Conservation (phyloP, 1,284 basidiomycete genomes). For the Ceratobasidium sp. region DNA sequence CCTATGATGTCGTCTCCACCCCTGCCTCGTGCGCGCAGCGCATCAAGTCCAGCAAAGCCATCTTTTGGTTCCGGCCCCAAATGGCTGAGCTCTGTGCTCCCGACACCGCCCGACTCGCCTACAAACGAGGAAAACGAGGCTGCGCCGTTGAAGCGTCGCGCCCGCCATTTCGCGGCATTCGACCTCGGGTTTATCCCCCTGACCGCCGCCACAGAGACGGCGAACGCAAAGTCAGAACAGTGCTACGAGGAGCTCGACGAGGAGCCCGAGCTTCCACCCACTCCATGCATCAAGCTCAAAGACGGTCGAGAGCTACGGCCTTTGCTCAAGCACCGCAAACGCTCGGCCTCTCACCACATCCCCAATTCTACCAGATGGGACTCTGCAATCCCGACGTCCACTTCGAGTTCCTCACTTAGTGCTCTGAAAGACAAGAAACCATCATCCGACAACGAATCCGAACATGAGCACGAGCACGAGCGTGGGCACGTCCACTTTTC, state of each 20-base stretch:
- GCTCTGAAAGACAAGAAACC: background rate
- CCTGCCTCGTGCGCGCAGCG: conserved; percentile 18
- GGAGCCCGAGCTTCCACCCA: conserved; percentile 3
- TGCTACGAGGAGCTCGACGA: conserved; percentile 39
- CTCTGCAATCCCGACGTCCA: background rate
- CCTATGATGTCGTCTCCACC: conserved; percentile 19
- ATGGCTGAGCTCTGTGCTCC: conserved; percentile 23
- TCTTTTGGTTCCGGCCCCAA: conserved; percentile 13
- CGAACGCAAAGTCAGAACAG: background rate
- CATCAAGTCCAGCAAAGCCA: conserved; percentile 4
- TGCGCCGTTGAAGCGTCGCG: conserved; percentile 11
- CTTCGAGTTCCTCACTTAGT: conserved; percentile 16
- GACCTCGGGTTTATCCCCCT: conserved; percentile 31
- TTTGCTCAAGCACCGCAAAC: conserved; percentile 38
- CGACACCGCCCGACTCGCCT: conserved; percentile 26
- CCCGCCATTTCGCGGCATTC: conserved; percentile 31
- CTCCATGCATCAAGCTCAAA: conserved; percentile 35
- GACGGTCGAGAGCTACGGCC: conserved; percentile 38
- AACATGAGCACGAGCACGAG: background rate
- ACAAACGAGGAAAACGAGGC: conserved; percentile 26
- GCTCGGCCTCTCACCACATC: conserved; percentile 28
- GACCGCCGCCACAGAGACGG: background rate
- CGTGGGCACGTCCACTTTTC: conserved; percentile 35
- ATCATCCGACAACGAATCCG: background rate
- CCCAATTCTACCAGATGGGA: conserved; percentile 24